These are phyloP conservation scores for Colletotrichum acutatum DNA, from an alignment of 2,329 filamentous ascomycete genomes.

Conservation along the genomic window DNA sequence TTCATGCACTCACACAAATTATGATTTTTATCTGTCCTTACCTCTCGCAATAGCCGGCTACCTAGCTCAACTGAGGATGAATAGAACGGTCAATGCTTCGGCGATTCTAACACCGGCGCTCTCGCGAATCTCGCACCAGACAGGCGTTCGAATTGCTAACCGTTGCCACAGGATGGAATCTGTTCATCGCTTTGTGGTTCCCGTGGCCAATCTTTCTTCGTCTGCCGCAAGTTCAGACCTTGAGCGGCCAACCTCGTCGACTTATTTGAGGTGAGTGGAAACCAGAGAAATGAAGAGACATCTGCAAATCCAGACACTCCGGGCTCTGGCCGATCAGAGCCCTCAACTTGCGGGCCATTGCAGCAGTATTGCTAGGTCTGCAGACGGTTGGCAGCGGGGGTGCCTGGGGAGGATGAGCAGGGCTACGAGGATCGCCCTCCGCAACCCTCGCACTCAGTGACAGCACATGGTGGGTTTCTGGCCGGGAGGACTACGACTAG, in stretches of 20 bases:
- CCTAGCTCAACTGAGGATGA: background rate
- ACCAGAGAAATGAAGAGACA: background rate
- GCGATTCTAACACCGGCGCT: background rate
- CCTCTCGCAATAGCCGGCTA: background rate
- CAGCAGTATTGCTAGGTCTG: constrained; percentile 22
- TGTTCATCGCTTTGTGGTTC: background rate
- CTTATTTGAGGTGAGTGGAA: background rate
- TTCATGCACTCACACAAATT: constrained; percentile 35
- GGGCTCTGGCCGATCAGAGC: constrained; percentile 9
- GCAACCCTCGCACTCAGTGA: constrained; percentile 24
- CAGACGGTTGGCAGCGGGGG: background rate
- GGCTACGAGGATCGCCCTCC: constrained; percentile 22
- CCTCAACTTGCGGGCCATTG: constrained; percentile 1
- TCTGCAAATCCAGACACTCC: background rate
- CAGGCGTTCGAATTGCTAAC: background rate
- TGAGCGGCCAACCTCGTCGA: background rate
- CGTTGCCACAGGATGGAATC: background rate
- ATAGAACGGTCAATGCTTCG: constrained; percentile 3
- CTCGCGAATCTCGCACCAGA: background rate
- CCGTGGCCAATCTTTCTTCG: background rate
- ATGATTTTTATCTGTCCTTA: constrained; percentile 17
- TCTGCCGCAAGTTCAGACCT: background rate
- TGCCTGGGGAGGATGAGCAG: constrained; percentile 12
- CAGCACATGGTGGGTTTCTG: constrained; percentile 17
- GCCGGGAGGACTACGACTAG: constrained; percentile 10